A percentile compares a stretch with the other conserved stretches of the same genome.
Conservation (phyloP, 306 rosid genomes). For the Luffa acutangula region DNA sequence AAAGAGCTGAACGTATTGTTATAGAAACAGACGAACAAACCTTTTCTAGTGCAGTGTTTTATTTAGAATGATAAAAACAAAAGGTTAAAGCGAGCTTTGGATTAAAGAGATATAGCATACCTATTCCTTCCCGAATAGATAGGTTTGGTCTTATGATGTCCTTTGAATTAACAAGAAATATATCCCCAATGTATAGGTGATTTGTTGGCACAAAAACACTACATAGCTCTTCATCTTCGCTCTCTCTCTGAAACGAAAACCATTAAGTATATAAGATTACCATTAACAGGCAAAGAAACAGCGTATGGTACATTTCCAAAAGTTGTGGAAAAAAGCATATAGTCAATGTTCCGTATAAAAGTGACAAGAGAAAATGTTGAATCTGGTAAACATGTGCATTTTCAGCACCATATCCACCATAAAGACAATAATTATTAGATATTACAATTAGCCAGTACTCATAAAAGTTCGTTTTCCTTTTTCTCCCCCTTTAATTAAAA, state of each 20-base stretch:
- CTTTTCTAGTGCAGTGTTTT: background rate
- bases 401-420: background rate
- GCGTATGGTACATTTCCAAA: background rate
- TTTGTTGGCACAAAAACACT: slow-evolving; percentile 90
- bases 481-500: background rate
- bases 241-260: slow-evolving; percentile 39
- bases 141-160: slow-evolving; percentile 82
- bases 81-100: background rate
- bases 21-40: background rate
- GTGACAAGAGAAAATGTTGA: background rate
- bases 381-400: background rate
- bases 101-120: slow-evolving; percentile 19
- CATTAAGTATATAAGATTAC: background rate
- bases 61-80: background rate
- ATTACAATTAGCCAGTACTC: background rate
- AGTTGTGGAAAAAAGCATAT: background rate
- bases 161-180: slow-evolving; percentile 57
- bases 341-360: background rate
- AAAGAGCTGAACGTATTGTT: background rate
- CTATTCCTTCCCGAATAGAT: slow-evolving; percentile 90
- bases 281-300: background rate
- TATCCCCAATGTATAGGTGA: slow-evolving; percentile 83
- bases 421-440: background rate
- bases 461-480: too few species aligned
- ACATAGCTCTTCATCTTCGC: slow-evolving; percentile 81